Evolutionary conservation across 179 eudicot genomes (phyloP).

Genomic region (Beta corolliflora): DNA sequence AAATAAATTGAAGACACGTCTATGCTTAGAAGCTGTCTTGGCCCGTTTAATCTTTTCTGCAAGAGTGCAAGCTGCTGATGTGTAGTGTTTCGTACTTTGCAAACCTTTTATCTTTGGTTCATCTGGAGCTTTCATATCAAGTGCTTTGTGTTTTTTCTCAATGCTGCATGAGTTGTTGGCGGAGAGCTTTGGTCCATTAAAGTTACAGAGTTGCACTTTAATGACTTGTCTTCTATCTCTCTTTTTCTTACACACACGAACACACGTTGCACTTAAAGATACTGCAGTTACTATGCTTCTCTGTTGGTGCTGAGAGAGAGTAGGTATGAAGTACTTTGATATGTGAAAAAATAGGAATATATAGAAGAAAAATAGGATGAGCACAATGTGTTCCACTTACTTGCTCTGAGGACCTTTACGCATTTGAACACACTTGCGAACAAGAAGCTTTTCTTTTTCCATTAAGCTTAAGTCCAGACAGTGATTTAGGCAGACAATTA

Average conservation of each 20-base stretch:
- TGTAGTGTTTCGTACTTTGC: neutral
- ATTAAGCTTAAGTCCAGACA: neutral
- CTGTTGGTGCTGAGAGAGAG: neutral
- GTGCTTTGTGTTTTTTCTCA: neutral
- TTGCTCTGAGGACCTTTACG: too few relatives aligned
- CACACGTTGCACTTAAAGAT: neutral
- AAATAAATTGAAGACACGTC: neutral
- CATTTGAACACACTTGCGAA: neutral
- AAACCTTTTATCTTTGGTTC: neutral
- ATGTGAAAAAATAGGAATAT: neutral
- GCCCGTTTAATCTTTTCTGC: neutral
- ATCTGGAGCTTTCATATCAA: neutral
- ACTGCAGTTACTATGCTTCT: neutral
- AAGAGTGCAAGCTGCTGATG: neutral
- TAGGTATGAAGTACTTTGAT: neutral
- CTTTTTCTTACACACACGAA: neutral
- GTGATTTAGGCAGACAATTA: neutral
- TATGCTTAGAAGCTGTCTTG: neutral
- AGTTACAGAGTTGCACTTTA: neutral
- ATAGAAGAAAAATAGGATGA: neutral
- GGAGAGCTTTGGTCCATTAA: neutral
- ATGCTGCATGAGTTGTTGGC: neutral
- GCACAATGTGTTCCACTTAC: neutral
- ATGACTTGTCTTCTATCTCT: neutral
- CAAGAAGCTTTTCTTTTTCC: neutral